Conservation (phyloP, 768 basidiomycete genomes). For the Phylloporus sp. region DNA sequence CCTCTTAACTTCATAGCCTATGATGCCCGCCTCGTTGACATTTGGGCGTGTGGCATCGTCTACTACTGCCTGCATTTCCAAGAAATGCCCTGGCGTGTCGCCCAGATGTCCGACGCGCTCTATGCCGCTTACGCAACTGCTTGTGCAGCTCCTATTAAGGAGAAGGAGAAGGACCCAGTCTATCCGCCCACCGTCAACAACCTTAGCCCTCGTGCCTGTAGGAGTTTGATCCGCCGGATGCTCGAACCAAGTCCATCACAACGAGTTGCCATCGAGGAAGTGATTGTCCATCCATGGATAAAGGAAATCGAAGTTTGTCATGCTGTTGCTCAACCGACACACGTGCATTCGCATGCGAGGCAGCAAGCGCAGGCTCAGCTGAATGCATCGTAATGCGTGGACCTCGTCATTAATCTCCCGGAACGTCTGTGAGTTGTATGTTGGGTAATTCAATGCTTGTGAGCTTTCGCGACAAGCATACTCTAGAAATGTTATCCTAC, state of each 20-base stretch:
- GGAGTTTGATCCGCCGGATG: slow-evolving; percentile 85
- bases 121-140: slow-evolving; percentile 68
- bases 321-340: slow-evolving; percentile 55
- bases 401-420: not conserved
- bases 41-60: slow-evolving; percentile 96
- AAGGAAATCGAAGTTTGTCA: slow-evolving; percentile 80
- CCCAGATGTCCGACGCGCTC: slow-evolving; percentile 75
- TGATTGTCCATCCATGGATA: slow-evolving; percentile 76
- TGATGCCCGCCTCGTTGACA: slow-evolving; percentile 94
- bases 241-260: slow-evolving; percentile 88
- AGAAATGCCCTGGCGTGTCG: slow-evolving; percentile 96
- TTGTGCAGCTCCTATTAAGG: slow-evolving; percentile 32
- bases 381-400: slow-evolving; percentile 8
- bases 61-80: slow-evolving; percentile 99
- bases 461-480: slow-evolving; percentile 3
- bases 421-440: not conserved
- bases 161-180: slow-evolving; percentile 29
- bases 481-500: slow-evolving; percentile 23
- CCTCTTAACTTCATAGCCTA: slow-evolving; percentile 61
- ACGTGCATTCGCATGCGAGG: slow-evolving; percentile 68
- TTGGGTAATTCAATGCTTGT: slow-evolving; percentile 1
- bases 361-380: slow-evolving; percentile 53
- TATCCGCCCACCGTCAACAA: slow-evolving; percentile 77
- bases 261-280: slow-evolving; percentile 75
- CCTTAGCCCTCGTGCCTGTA: slow-evolving; percentile 79